Base-by-base conservation (phyloP, 768 basidiomycete species). In the Tylopilus felleus region DNA sequence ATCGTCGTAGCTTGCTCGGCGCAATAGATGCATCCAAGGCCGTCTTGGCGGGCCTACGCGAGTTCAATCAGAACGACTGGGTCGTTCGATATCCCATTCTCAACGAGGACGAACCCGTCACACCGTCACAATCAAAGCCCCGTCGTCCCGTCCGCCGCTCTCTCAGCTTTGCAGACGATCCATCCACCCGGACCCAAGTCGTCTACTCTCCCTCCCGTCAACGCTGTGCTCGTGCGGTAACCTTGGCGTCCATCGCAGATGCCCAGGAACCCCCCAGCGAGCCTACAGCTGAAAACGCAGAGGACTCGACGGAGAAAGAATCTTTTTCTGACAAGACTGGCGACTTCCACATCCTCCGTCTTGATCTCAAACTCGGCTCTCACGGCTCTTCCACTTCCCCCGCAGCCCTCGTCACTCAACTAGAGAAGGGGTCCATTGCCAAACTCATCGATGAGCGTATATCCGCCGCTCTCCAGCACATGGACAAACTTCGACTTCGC, bases 361-460 rank as follows among this genome's bases (percentile, higher is more conserved):
- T 98, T 42, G 94, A 98, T 73, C 85, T 98, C 64, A 92, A 92
- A 66, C 85, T 98, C 44, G 94, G 94, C 21, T 77, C 86, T 29
- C 83, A 80, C 51, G 82, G 80, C 36, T 80, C 87, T 8, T 75
- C 78, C 0, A 80, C 82, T 33, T 77, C 81, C 27, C 78, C 86
- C 16, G 80, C 82, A 22, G 73, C 85, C 3, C 84, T 99, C 36
- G 93, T 98, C 56, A 84, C 90, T 4, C 91, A 94, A 57, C 84
- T 99, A 50, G 93, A 98, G 75, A 93, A 92, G 65, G 79, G 84
- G 3, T 96, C 94, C 28, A 93, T 98, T 57, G 90, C 95, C 43
- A 91, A 90, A 52, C 83, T 99, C 38, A 74, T 98, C 40, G 91
- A 93, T 67, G 91, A 91, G 54, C 86, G 93, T 36, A 83, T 99